Percentiles rank a stretch among this genome's conserved stretches.
Conservation (phyloP, 768 basidiomycete species). For the Lepiota subincarnata region DNA sequence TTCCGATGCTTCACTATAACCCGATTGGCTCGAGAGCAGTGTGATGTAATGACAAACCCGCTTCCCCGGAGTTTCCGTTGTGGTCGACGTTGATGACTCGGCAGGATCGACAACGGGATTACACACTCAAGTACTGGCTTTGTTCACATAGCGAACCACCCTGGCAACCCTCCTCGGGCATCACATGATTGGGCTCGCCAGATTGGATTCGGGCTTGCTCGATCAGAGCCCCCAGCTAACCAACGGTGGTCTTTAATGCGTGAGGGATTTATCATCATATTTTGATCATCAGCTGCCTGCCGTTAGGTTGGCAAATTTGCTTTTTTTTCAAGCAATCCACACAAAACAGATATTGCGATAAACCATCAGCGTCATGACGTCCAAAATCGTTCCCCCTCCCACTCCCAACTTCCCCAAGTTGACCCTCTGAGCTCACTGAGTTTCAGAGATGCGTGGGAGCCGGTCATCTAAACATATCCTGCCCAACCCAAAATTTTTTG, state of each 20-base stretch:
- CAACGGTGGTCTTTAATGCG: too few relatives aligned
- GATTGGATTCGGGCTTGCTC: too few relatives aligned
- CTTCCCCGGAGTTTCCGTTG: neutral
- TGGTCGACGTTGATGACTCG: neutral
- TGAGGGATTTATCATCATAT: too few relatives aligned
- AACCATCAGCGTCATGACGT: too few relatives aligned
- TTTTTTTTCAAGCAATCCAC: too few relatives aligned
- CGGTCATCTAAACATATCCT: conserved; percentile 3
- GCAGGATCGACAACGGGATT: neutral
- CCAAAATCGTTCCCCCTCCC: too few relatives aligned
- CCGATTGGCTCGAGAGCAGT: neutral
- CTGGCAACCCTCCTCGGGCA: neutral
- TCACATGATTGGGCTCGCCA: neutral
- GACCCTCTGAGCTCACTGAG: neutral
- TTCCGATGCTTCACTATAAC: neutral
- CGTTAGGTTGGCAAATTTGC: too few relatives aligned
- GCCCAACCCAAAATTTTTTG: neutral
- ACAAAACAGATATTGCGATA: too few relatives aligned
- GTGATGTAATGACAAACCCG: neutral
- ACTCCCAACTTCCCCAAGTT: neutral
- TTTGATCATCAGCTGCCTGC: too few relatives aligned
- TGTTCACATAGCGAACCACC: neutral
- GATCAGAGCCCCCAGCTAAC: too few relatives aligned
- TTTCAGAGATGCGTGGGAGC: conserved; percentile 5
- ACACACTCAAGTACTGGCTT: neutral